These are phyloP conservation scores for Ophiostoma sp. DNA, from an alignment of 2,329 filamentous ascomycete species.

Conservation along the genomic window DNA sequence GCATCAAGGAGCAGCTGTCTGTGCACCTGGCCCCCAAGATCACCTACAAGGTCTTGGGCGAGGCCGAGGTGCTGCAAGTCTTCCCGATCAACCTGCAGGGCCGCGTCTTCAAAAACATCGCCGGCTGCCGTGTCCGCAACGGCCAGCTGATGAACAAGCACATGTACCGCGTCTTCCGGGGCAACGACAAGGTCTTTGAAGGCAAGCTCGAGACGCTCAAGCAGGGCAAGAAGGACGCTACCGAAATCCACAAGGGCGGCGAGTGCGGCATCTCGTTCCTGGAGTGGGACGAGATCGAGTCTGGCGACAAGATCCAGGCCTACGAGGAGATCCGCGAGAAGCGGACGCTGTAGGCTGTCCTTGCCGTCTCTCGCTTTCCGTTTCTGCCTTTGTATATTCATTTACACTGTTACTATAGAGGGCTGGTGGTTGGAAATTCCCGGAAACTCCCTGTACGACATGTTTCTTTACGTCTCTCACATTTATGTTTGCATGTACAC, in stretches of 20 bases:
- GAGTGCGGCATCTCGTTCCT: slow-evolving; percentile 89
- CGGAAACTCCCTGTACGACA: background rate
- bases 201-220: slow-evolving; percentile 84
- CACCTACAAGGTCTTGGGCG: slow-evolving; percentile 68
- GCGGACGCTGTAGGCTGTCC: slow-evolving; percentile 45
- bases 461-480: background rate
- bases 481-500: background rate
- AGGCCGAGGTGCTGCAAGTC: slow-evolving; percentile 76
- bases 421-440: background rate
- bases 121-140: slow-evolving; percentile 82
- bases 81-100: slow-evolving; percentile 80
- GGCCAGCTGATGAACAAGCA: slow-evolving; percentile 61
- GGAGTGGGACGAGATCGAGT: slow-evolving; percentile 68
- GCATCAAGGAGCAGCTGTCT: slow-evolving; percentile 62
- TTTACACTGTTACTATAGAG: background rate
- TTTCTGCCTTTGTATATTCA: background rate
- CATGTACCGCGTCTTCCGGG: slow-evolving; percentile 66
- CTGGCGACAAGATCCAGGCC: slow-evolving; percentile 81
- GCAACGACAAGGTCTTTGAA: slow-evolving; percentile 67
- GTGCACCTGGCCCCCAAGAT: slow-evolving; percentile 63
- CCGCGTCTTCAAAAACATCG: slow-evolving; percentile 65
- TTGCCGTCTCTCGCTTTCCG: background rate
- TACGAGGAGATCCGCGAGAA: slow-evolving; percentile 76
- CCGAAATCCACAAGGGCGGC: slow-evolving; percentile 83
- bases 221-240: slow-evolving; percentile 85